These are phyloP conservation scores for Russula abietina DNA, from an alignment of 768 basidiomycete genomes.

Conservation along the genomic window DNA sequence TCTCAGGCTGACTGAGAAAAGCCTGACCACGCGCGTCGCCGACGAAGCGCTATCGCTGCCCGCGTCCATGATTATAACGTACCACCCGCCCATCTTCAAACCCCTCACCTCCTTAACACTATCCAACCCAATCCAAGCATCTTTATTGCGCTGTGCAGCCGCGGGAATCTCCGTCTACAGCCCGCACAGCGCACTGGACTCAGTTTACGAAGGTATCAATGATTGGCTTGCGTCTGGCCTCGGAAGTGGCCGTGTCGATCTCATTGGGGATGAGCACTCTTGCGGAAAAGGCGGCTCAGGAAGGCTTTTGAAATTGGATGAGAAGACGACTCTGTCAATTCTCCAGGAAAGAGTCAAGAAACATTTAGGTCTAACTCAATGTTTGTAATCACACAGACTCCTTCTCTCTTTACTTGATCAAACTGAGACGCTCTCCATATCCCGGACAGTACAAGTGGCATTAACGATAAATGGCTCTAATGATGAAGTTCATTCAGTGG, in stretches of 20 bases:
- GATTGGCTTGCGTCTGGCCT: constrained; percentile 68
- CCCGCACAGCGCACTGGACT: constrained; percentile 86
- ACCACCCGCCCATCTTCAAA: constrained; percentile 82
- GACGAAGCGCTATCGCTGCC: constrained; percentile 58
- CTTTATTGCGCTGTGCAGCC: constrained; percentile 73
- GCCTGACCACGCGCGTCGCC: constrained; percentile 67
- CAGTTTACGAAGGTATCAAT: constrained; percentile 79
- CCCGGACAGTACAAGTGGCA: constrained; percentile 58
- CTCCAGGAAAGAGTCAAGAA: constrained; percentile 40
- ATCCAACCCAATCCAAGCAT: constrained; percentile 68
- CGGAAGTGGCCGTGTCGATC: constrained; percentile 31
- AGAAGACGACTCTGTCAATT: constrained; percentile 25
- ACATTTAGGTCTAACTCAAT: constrained; percentile 24
- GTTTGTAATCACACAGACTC: constrained; percentile 37
- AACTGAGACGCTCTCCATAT: constrained; percentile 5
- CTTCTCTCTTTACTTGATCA: background rate
- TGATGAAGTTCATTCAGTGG: constrained; percentile 49
- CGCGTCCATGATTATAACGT: constrained; percentile 66
- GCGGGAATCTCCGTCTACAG: constrained; percentile 80
- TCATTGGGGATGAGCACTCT: constrained; percentile 35
- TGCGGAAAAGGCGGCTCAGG: constrained; percentile 32
- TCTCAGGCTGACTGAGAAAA: constrained; percentile 28
- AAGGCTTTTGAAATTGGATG: constrained; percentile 13
- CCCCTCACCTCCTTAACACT: constrained; percentile 72
- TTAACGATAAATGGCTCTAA: constrained; percentile 27